Evolutionary conservation across 495 filamentous ascomycete species (phyloP).

Genomic region (Aspergillus olivimuriae): DNA sequence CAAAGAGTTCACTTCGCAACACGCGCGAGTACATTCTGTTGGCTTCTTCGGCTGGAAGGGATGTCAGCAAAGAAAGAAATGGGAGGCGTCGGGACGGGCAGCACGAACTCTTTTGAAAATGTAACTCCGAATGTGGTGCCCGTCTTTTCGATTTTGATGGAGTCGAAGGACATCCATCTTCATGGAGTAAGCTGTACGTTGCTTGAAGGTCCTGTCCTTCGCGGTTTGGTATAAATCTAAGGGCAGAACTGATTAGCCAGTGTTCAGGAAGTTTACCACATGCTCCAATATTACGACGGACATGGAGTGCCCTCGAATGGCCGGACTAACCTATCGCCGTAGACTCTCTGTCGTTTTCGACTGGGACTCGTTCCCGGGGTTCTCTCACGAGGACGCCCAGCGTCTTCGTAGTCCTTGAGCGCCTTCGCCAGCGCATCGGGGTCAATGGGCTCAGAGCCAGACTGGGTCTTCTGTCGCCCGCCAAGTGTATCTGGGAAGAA

Average conservation of each 20-base stretch:
- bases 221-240: conserved; percentile 90
- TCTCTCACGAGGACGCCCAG: conserved; percentile 55
- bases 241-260: conserved; percentile 6
- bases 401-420: conserved; percentile 57
- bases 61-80: conserved; percentile 30
- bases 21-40: conserved; percentile 88
- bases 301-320: conserved; percentile 7
- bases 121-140: conserved; percentile 82
- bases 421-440: conserved; percentile 55
- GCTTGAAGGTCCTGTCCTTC: conserved; percentile 90
- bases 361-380: conserved; percentile 74
- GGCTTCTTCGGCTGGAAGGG: conserved; percentile 76
- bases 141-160: conserved; percentile 78
- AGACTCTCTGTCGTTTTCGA: conserved; percentile 79
- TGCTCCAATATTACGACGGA: too few relatives aligned
- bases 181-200: conserved; percentile 82
- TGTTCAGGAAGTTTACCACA: neutral
- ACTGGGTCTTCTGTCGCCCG: conserved; percentile 21
- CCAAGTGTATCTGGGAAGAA: conserved; percentile 31
- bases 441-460: conserved; percentile 53
- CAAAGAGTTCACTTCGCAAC: conserved; percentile 84
- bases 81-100: neutral
- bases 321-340: conserved; percentile 65
- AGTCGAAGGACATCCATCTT: conserved; percentile 86
- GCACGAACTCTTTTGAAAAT: conserved; percentile 84